Evolutionary conservation across 2,329 filamentous ascomycete genomes (phyloP).

Genomic region (Nigrospora sphaerica): DNA sequence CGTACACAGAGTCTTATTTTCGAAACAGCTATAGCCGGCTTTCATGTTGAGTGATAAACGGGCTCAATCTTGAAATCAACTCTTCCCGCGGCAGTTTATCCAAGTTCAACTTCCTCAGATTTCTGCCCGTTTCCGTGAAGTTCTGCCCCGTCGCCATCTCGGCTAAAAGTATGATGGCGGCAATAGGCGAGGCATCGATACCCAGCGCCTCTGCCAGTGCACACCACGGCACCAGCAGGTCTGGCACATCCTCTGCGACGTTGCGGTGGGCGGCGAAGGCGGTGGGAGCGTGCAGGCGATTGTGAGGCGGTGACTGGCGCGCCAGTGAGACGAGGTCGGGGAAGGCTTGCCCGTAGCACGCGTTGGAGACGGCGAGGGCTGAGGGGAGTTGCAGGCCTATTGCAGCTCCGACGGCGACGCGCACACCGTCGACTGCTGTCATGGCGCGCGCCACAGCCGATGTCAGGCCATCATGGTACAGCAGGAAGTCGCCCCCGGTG

Average conservation of each 20-base stretch:
- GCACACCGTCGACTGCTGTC: conserved; percentile 12
- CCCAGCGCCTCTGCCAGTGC: conserved; percentile 11
- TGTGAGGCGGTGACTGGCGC: conserved; percentile 13
- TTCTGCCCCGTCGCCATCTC: conserved; percentile 10
- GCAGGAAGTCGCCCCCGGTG: conserved; percentile 13
- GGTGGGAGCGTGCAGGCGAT: conserved; percentile 10
- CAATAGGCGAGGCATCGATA: conserved; percentile 11
- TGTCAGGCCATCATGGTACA: conserved; percentile 12
- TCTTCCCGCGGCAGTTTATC: conserved; percentile 3
- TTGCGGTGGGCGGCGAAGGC: conserved; percentile 11
- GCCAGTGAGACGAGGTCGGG: conserved; percentile 14
- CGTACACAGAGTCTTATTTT: too few species aligned
- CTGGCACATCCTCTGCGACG: conserved; percentile 14
- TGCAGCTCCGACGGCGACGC: conserved; percentile 11
- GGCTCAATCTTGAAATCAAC: background rate
- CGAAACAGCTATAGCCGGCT: background rate
- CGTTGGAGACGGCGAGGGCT: conserved; percentile 13
- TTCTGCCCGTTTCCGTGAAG: conserved; percentile 9
- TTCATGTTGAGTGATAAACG: background rate
- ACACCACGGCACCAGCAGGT: conserved; percentile 13
- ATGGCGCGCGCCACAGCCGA: conserved; percentile 12
- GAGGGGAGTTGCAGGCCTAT: conserved; percentile 13
- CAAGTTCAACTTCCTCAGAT: conserved; percentile 5
- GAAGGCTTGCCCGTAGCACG: conserved; percentile 16
- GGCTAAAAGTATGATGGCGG: conserved; percentile 10